Percentiles rank a stretch among this genome's conserved stretches.
Evolutionary conservation across 2,329 filamentous ascomycete genomes (phyloP).

Genomic region (Fusarium illudens): DNA sequence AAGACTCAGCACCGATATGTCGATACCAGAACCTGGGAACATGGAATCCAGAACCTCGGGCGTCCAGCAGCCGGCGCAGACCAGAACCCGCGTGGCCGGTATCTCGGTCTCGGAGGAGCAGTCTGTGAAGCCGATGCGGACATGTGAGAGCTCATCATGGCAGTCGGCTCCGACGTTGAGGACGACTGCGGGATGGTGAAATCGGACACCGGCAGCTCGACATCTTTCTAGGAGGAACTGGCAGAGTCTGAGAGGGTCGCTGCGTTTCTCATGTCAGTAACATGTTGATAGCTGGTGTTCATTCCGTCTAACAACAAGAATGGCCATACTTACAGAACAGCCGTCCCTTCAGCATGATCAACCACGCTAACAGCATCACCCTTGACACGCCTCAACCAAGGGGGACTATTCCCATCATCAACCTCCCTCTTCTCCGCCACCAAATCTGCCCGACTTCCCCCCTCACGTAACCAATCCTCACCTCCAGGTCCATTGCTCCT

Average conservation of each 20-base stretch:
- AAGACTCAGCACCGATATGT: conserved; percentile 62
- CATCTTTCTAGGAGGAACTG: conserved; percentile 69
- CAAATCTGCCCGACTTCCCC: conserved; percentile 65
- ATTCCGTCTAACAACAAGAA: not conserved
- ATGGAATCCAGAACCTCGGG: conserved; percentile 69
- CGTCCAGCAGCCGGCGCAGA: conserved; percentile 78
- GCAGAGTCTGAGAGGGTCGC: conserved; percentile 73
- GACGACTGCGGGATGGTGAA: conserved; percentile 71
- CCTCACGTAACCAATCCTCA: conserved; percentile 73
- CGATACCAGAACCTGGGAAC: conserved; percentile 64
- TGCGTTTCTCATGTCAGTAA: conserved; percentile 42
- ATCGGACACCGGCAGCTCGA: conserved; percentile 65
- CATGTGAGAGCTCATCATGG: conserved; percentile 58
- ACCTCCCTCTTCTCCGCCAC: conserved; percentile 50
- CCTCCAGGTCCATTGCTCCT: conserved; percentile 53
- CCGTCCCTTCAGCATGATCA: conserved; percentile 66
- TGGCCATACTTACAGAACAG: conserved; percentile 65
- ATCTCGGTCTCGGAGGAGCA: conserved; percentile 59
- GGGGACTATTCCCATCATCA: conserved; percentile 45
- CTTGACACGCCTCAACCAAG: conserved; percentile 49
- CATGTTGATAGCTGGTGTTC: not conserved
- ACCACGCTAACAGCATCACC: conserved; percentile 69
- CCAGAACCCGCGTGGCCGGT: conserved; percentile 70
- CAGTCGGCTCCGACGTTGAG: conserved; percentile 61
- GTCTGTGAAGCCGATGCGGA: conserved; percentile 58